Evolutionary conservation across 164 flowering plant species (phyloP).

Genomic region (Chimonanthus salicifolius): DNA sequence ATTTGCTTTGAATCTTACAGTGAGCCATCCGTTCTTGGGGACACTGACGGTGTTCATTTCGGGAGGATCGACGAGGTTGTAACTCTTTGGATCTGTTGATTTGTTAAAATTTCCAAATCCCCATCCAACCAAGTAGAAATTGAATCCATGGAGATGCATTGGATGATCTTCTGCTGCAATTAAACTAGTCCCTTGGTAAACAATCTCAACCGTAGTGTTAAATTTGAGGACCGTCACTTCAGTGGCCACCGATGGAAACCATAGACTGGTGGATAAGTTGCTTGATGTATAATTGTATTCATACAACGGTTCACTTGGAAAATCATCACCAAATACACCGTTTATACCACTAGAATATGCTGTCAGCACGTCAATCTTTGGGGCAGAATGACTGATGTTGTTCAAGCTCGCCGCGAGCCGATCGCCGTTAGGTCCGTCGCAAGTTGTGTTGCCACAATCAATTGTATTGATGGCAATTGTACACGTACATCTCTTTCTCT

Average conservation of each 20-base stretch:
- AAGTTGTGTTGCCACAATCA: conserved; percentile 8
- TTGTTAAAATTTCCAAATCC: conserved; percentile 54
- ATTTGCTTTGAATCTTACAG: conserved; percentile 45
- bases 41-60: conserved; percentile 34
- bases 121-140: conserved; percentile 54
- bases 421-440: conserved; percentile 31
- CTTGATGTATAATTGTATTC: conserved; percentile 36
- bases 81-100: conserved; percentile 33
- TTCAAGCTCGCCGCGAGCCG: conserved; percentile 41
- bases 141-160: conserved; percentile 55
- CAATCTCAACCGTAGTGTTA: conserved; percentile 36
- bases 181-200: conserved; percentile 44
- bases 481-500: conserved; percentile 5
- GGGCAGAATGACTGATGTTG: conserved; percentile 42
- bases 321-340: conserved; percentile 28
- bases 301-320: conserved; percentile 36
- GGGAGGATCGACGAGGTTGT: conserved; percentile 62
- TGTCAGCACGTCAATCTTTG: conserved; percentile 29
- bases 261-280: conserved; percentile 6
- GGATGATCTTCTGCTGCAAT: conserved; percentile 37
- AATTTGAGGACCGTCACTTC: conserved; percentile 32
- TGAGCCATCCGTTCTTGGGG: conserved; percentile 50
- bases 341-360: conserved; percentile 36
- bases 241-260: conserved; percentile 27
- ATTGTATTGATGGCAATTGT: conserved; percentile 14